A percentile compares a stretch with the other conserved stretches of the same genome.
Conservation (phyloP, 2,329 filamentous ascomycete species). For the Cercospora janseana region DNA sequence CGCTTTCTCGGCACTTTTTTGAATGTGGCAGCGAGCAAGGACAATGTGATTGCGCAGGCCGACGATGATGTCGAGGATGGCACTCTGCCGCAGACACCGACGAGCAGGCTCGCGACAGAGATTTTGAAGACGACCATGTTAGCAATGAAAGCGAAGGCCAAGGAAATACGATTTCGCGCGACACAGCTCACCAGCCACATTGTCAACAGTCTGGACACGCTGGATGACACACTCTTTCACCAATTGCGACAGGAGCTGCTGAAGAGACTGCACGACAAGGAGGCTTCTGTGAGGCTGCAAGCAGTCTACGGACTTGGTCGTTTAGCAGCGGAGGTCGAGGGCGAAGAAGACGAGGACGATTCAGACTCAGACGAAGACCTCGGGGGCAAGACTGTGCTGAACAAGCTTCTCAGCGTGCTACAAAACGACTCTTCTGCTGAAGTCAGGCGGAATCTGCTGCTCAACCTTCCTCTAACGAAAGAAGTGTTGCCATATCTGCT, state of each 20-base stretch:
- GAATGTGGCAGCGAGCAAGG: slow-evolving; percentile 63
- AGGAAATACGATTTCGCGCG: slow-evolving; percentile 82
- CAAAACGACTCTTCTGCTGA: slow-evolving; percentile 95
- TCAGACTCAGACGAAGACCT: slow-evolving; percentile 67
- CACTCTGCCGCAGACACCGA: slow-evolving; percentile 77
- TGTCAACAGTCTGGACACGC: slow-evolving; percentile 85
- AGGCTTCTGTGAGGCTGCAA: slow-evolving; percentile 86
- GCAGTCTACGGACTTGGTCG: slow-evolving; percentile 87
- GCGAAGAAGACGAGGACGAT: slow-evolving; percentile 61
- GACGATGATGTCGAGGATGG: slow-evolving; percentile 61
- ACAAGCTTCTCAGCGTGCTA: slow-evolving; percentile 81
- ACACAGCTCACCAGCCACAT: slow-evolving; percentile 89
- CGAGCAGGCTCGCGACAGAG: slow-evolving; percentile 70
- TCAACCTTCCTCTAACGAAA: slow-evolving; percentile 85
- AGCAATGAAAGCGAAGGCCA: slow-evolving; percentile 83
- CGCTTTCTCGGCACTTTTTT: slow-evolving; percentile 87
- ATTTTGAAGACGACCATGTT: slow-evolving; percentile 73
- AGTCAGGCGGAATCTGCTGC: slow-evolving; percentile 79
- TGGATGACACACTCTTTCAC: slow-evolving; percentile 89
- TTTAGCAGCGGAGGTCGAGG: slow-evolving; percentile 69
- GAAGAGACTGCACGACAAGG: slow-evolving; percentile 88
- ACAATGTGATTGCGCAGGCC: slow-evolving; percentile 39
- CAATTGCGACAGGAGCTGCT: slow-evolving; percentile 74
- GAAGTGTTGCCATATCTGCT: slow-evolving; percentile 81
- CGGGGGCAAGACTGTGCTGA: slow-evolving; percentile 66